These are phyloP conservation scores for Apiosordaria backusii DNA, from an alignment of 495 filamentous ascomycete genomes.

Conservation along the genomic window DNA sequence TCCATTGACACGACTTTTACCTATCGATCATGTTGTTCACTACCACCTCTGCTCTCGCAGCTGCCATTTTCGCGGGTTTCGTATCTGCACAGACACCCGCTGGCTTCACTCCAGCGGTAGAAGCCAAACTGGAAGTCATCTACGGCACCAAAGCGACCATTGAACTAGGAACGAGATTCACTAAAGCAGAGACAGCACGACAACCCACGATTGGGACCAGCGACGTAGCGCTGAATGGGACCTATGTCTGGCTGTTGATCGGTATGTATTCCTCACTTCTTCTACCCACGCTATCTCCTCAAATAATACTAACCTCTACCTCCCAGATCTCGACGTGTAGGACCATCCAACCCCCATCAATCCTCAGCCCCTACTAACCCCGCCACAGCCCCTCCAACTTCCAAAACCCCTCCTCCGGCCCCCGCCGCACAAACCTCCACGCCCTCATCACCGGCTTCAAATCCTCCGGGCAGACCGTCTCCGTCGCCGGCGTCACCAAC, in stretches of 20 bases:
- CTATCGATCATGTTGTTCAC: conserved; percentile 5
- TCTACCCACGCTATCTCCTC: background rate
- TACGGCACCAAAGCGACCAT: conserved; percentile 40
- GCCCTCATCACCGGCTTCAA: conserved; percentile 47
- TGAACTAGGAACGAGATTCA: conserved; percentile 37
- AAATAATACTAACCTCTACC: background rate
- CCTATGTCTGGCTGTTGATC: conserved; percentile 47
- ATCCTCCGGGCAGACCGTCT: conserved; percentile 17
- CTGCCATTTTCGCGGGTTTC: conserved; percentile 11
- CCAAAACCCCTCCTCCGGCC: conserved; percentile 33
- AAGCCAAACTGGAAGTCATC: conserved; percentile 41
- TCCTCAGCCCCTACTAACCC: background rate
- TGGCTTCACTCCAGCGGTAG: conserved; percentile 40
- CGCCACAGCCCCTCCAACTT: conserved; percentile 37
- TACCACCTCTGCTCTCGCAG: background rate
- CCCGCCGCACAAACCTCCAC: conserved; percentile 42
- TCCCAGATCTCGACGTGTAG: conserved; percentile 42
- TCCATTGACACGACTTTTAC: background rate
- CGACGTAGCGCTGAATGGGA: conserved; percentile 33
- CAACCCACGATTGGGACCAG: conserved; percentile 43
- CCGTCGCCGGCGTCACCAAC: conserved; percentile 23
- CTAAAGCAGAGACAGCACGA: conserved; percentile 36
- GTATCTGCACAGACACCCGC: conserved; percentile 38
- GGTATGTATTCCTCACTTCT: conserved; percentile 25
- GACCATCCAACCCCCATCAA: conserved; percentile 1